Percentiles rank a stretch among this genome's conserved stretches.
These are phyloP conservation scores for Yarrowia phangngaensis DNA, from an alignment of 805 yeast species.

Conservation along the genomic window DNA sequence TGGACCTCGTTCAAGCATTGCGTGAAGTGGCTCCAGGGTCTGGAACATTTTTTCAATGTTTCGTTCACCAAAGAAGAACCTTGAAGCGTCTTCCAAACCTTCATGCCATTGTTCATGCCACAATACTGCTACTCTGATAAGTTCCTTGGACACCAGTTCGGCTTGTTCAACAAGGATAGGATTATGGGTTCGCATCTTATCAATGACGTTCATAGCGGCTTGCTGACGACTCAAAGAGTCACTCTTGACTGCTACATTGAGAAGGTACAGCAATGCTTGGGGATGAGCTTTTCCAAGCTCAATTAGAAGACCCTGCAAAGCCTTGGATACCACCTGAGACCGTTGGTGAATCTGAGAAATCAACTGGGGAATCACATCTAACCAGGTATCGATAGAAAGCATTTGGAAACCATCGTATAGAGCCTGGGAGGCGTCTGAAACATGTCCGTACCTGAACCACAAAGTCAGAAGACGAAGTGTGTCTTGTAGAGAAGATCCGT, in stretches of 20 bases:
- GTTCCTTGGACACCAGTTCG: slow-evolving; percentile 86
- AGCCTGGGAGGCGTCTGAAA: slow-evolving; percentile 84
- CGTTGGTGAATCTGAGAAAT: slow-evolving; percentile 97
- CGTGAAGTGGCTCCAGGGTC: slow-evolving; percentile 83
- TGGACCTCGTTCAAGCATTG: slow-evolving; percentile 75
- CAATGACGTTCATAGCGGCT: slow-evolving; percentile 88
- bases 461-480: slow-evolving; percentile 82
- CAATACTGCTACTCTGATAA: slow-evolving; percentile 88
- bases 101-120: slow-evolving; percentile 99
- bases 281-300: slow-evolving; percentile 95
- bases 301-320: slow-evolving; percentile 73
- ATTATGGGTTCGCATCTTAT: slow-evolving; percentile 86
- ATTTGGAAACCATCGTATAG: slow-evolving; percentile 85
- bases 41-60: slow-evolving; percentile 93
- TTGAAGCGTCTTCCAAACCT: slow-evolving; percentile 93
- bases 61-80: slow-evolving; percentile 89
- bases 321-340: slow-evolving; percentile 72
- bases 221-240: slow-evolving; percentile 84
- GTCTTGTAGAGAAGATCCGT: slow-evolving; percentile 85
- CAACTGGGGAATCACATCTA: slow-evolving; percentile 91
- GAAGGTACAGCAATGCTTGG: slow-evolving; percentile 91
- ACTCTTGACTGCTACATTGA: slow-evolving; percentile 92
- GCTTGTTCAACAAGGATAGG: slow-evolving; percentile 84
- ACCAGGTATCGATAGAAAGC: slow-evolving; percentile 90
- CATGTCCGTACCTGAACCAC: slow-evolving; percentile 96